Conservation (phyloP, 139 green algal species). For the Chlamydomonas sphaeroides region DNA sequence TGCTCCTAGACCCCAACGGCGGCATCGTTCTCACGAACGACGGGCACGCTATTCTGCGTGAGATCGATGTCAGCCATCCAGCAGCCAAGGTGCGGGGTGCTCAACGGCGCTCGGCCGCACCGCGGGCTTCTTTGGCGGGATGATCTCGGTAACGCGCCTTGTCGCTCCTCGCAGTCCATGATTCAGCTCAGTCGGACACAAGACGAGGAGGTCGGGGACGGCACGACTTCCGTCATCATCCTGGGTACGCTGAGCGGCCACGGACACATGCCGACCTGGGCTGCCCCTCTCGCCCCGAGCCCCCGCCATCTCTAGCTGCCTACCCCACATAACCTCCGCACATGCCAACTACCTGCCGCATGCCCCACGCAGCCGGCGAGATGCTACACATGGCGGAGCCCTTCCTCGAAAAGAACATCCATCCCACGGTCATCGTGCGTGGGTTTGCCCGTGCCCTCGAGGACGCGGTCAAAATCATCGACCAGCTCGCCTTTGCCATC, state of each 20-base stretch:
- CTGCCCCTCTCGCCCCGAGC: too few species aligned
- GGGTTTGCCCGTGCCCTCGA: constrained; percentile 90
- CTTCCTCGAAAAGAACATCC: constrained; percentile 92
- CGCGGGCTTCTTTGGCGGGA: neutral
- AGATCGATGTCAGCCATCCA: constrained; percentile 98
- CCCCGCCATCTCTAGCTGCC: neutral
- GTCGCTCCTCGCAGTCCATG: constrained; percentile 83
- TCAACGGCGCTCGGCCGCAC: neutral
- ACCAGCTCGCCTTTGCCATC: constrained; percentile 90
- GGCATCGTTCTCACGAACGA: constrained; percentile 99
- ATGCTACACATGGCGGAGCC: constrained; percentile 94
- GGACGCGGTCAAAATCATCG: constrained; percentile 87
- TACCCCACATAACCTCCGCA: too few species aligned
- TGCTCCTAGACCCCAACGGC: constrained; percentile 97
- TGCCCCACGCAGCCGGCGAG: constrained; percentile 82
- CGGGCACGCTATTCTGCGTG: constrained; percentile 96
- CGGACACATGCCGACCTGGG: too few species aligned
- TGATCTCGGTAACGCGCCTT: neutral
- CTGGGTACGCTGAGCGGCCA: constrained; percentile 72
- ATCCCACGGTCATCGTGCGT: constrained; percentile 96
- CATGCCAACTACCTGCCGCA: too few species aligned
- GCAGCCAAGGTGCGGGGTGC: constrained; percentile 88
- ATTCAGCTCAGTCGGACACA: constrained; percentile 98
- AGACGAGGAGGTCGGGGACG: constrained; percentile 98
- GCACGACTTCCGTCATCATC: constrained; percentile 99